Conservation (phyloP, 768 basidiomycete species). For the Leccinum imitatum region DNA sequence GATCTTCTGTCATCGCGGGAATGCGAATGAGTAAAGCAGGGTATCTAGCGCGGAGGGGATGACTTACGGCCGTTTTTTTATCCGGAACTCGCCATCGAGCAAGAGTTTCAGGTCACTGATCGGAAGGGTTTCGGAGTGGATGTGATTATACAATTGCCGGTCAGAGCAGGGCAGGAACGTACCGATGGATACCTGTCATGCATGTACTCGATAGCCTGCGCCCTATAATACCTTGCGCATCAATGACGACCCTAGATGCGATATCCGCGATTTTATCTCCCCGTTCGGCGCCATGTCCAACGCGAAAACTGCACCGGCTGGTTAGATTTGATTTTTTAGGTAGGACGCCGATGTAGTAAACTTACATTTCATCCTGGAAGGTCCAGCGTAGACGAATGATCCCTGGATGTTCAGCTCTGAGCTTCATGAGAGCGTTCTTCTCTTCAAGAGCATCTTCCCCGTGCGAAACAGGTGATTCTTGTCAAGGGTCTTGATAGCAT, state of each 20-base stretch:
- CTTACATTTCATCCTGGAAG: conserved; percentile 85
- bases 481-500: conserved; percentile 80
- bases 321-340: conserved; percentile 7
- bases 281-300: conserved; percentile 76
- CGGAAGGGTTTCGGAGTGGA: not conserved
- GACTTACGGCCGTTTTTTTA: conserved; percentile 60
- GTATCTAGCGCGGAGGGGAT: not conserved
- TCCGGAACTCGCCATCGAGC: conserved; percentile 77
- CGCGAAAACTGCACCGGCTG: conserved; percentile 59
- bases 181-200: conserved; percentile 87
- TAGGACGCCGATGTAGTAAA: conserved; percentile 9
- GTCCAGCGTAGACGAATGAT: conserved; percentile 80
- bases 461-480: conserved; percentile 80
- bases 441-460: conserved; percentile 75
- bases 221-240: conserved; percentile 83
- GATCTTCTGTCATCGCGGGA: conserved; percentile 40
- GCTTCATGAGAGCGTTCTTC: conserved; percentile 69
- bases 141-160: conserved; percentile 13
- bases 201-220: conserved; percentile 89
- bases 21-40: conserved; percentile 4
- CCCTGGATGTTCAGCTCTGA: conserved; percentile 74
- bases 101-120: conserved; percentile 76
- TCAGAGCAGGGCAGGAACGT: conserved; percentile 9
- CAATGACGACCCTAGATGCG: conserved; percentile 80
- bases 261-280: conserved; percentile 71